Conservation (phyloP, 495 filamentous ascomycete genomes). For the Letharia columbiana region DNA sequence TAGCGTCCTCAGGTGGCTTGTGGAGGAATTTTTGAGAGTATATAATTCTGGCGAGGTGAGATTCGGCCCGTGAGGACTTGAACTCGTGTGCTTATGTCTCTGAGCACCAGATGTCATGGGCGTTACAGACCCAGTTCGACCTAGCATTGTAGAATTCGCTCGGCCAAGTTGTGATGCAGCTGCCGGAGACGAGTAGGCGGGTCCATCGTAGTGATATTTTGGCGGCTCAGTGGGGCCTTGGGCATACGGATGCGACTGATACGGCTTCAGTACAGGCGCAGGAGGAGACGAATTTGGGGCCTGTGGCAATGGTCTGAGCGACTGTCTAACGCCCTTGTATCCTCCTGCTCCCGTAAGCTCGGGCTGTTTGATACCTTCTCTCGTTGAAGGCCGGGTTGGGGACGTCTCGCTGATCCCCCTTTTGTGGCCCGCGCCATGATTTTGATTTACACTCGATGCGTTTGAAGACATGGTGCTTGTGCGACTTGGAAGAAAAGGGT, state of each 20-base stretch:
- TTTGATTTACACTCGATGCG: conserved; percentile 53
- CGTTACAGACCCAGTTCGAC: conserved; percentile 29
- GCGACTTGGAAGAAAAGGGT: conserved; percentile 56
- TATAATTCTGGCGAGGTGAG: conserved; percentile 59
- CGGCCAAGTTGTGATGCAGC: conserved; percentile 29
- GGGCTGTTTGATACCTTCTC: conserved; percentile 33
- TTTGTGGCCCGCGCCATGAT: conserved; percentile 49
- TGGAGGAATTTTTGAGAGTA: conserved; percentile 72
- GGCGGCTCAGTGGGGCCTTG: conserved; percentile 39
- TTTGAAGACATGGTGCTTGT: conserved; percentile 72
- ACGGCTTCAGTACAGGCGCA: conserved; percentile 25
- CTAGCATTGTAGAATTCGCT: conserved; percentile 30
- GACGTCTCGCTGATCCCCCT: conserved; percentile 68
- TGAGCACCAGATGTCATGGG: conserved; percentile 31
- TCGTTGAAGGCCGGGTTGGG: conserved; percentile 34
- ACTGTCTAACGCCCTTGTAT: conserved; percentile 67
- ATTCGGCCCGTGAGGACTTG: conserved; percentile 33
- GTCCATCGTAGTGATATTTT: conserved; percentile 32
- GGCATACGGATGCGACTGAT: conserved; percentile 29
- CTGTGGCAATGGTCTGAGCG: conserved; percentile 68
- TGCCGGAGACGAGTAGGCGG: conserved; percentile 28
- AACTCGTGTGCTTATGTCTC: conserved; percentile 36
- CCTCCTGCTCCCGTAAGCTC: conserved; percentile 42
- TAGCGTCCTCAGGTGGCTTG: conserved; percentile 78
- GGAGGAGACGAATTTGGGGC: conserved; percentile 46